Evolutionary conservation across 23 red algal species (phyloP).

Genomic region (Cyanidium caldarium): DNA sequence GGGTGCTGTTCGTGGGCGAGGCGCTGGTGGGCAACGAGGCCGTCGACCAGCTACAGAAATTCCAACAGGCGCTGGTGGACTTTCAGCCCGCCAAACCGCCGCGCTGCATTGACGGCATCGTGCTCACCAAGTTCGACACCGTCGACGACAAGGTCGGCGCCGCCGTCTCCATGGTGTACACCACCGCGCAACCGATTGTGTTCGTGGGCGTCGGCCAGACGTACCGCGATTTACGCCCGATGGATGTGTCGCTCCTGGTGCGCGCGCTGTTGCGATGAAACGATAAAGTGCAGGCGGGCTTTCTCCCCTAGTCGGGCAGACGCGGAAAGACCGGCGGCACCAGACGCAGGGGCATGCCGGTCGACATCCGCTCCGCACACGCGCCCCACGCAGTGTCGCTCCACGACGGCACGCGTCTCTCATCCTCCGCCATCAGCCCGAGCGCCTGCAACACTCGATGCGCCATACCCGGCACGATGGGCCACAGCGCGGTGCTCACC

Average conservation of each 20-base stretch:
- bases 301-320: too few relatives aligned
- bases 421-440: slow-evolving; percentile 20
- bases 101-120: slow-evolving; percentile 74
- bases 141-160: slow-evolving; percentile 93
- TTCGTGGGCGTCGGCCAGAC: slow-evolving; percentile 98
- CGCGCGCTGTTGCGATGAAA: slow-evolving; percentile 50
- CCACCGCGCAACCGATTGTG: slow-evolving; percentile 73
- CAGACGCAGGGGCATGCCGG: slow-evolving; percentile 30
- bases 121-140: slow-evolving; percentile 93
- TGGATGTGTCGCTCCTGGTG: slow-evolving; percentile 59
- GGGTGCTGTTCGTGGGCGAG: slow-evolving; percentile 92
- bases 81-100: slow-evolving; percentile 19
- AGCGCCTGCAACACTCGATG: slow-evolving; percentile 40
- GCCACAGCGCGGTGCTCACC: slow-evolving; percentile 47
- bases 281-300: background rate
- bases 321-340: slow-evolving; percentile 63
- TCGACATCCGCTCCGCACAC: background rate
- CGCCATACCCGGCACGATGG: slow-evolving; percentile 47
- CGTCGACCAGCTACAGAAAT: slow-evolving; percentile 78
- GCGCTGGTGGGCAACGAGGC: slow-evolving; percentile 96
- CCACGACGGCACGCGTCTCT: slow-evolving; percentile 13
- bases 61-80: slow-evolving; percentile 53
- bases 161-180: slow-evolving; percentile 92
- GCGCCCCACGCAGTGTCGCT: slow-evolving; percentile 35
- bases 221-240: slow-evolving; percentile 65